Percentiles rank a stretch among this genome's conserved stretches.
phyloP scores from a whole-genome alignment of 2,329 filamentous ascomycete species.

The Gnomoniopsis smithogilvyi region DNA sequence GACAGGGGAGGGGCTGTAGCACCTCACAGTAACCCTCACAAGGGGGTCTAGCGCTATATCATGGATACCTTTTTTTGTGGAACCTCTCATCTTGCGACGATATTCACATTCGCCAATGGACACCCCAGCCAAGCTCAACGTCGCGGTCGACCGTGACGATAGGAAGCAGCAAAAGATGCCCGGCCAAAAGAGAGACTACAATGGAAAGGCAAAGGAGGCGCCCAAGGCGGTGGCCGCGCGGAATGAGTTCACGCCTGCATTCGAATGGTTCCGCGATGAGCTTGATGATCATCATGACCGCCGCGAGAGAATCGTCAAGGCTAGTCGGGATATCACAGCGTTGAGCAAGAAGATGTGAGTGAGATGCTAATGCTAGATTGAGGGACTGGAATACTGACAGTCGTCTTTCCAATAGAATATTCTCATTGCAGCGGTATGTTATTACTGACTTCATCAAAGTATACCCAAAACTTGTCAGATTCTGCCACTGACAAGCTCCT shows the following conservation, averaged over 20 bases:
- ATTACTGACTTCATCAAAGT: slow-evolving; percentile 5
- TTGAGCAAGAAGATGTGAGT: slow-evolving; percentile 93
- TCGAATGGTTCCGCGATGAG: slow-evolving; percentile 80
- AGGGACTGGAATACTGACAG: neutral
- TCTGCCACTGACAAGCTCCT: neutral
- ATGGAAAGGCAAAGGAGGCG: slow-evolving; percentile 44
- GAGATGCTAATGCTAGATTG: neutral
- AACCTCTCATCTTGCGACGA: neutral
- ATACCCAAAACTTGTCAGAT: neutral
- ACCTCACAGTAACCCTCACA: neutral
- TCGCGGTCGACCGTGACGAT: neutral
- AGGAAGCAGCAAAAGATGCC: slow-evolving; percentile 28
- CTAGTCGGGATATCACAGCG: slow-evolving; percentile 86
- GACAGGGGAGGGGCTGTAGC: neutral
- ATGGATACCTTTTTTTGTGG: neutral
- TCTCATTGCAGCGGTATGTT: slow-evolving; percentile 72
- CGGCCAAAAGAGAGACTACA: slow-evolving; percentile 51
- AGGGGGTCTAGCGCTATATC: neutral
- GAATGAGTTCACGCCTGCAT: slow-evolving; percentile 67
- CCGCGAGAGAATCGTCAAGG: slow-evolving; percentile 85
- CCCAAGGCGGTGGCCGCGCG: slow-evolving; percentile 29
- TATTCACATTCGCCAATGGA: neutral
- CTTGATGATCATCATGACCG: slow-evolving; percentile 94
- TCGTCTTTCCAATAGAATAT: slow-evolving; percentile 57
- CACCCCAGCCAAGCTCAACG: neutral